Percentiles rank a stretch among this genome's conserved stretches.
Conservation (phyloP, 2,329 filamentous ascomycete genomes). For the Thermoascus crustaceus region DNA sequence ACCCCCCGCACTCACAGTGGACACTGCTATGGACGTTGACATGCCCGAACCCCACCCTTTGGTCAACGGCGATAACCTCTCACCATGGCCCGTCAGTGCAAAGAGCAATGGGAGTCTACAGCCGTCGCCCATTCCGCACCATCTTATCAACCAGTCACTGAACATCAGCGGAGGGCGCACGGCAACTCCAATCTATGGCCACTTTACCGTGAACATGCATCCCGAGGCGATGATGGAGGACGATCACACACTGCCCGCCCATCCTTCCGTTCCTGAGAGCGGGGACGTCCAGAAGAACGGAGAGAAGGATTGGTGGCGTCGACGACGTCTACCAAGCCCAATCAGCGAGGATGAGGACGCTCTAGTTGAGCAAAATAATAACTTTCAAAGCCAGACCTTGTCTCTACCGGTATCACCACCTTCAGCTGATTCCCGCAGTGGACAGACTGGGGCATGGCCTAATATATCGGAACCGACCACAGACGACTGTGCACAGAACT, state of each 20-base stretch:
- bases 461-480: no score
- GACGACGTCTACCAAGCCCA: conserved; percentile 31
- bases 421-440: no score
- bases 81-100: conserved; percentile 15
- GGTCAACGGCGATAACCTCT: conserved; percentile 11
- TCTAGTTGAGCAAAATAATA: conserved; percentile 2
- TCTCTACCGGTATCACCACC: no score
- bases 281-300: conserved; percentile 3
- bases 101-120: conserved; percentile 13
- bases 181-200: conserved; percentile 22
- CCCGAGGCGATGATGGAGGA: conserved; percentile 10
- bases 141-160: conserved; percentile 22
- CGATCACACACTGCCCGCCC: background rate
- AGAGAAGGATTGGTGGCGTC: conserved; percentile 14
- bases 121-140: conserved; percentile 22
- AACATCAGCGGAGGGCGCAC: conserved; percentile 22
- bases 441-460: no score
- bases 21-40: conserved; percentile 24
- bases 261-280: background rate
- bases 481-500: no score
- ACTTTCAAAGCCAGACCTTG: no score
- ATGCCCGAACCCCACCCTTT: conserved; percentile 14
- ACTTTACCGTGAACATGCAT: conserved; percentile 19
- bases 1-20: conserved; percentile 6
- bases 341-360: conserved; percentile 29